Percentiles rank a stretch among this genome's conserved stretches.
phyloP scores from a whole-genome alignment of 2,329 filamentous ascomycete species.

The Ceratocystis papillata region DNA sequence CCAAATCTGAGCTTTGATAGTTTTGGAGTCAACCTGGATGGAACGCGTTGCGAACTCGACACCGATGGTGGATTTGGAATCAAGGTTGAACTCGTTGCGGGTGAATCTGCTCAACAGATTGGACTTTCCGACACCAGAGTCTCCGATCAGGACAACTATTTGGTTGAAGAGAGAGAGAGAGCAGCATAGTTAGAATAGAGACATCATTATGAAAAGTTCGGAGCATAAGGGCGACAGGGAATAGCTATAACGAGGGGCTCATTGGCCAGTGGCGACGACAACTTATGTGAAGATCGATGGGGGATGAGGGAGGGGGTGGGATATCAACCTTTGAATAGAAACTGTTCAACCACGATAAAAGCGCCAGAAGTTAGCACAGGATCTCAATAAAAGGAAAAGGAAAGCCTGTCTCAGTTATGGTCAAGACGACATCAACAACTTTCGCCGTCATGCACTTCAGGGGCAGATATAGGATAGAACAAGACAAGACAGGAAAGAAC shows the following conservation, averaged over 20 bases:
- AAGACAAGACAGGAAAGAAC: conserved; percentile 27
- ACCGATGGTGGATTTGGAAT: conserved; percentile 98
- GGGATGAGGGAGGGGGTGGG: conserved; percentile 27
- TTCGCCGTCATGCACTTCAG: background rate
- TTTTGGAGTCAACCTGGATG: conserved; percentile 98
- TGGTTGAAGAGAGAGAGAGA: conserved; percentile 25
- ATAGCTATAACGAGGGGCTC: conserved; percentile 23
- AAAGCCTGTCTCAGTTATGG: background rate
- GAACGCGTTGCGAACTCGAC: conserved; percentile 98
- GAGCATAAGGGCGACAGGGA: conserved; percentile 20
- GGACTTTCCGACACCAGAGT: conserved; percentile 98
- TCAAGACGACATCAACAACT: background rate
- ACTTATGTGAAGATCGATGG: conserved; percentile 19
- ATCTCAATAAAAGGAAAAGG: conserved; percentile 24
- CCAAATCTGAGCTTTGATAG: conserved; percentile 99
- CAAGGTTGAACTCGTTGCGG: conserved; percentile 98
- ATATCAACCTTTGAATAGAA: conserved; percentile 87
- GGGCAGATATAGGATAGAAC: conserved; percentile 30
- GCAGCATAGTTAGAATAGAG: conserved; percentile 28
- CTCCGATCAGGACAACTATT: conserved; percentile 92
- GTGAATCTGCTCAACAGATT: conserved; percentile 99
- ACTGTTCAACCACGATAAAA: conserved; percentile 43
- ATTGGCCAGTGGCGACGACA: background rate
- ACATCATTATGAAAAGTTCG: conserved; percentile 13
- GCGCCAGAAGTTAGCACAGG: background rate